Evolutionary conservation across 139 green algal species (phyloP).

Genomic region (Nannochloris sp.): DNA sequence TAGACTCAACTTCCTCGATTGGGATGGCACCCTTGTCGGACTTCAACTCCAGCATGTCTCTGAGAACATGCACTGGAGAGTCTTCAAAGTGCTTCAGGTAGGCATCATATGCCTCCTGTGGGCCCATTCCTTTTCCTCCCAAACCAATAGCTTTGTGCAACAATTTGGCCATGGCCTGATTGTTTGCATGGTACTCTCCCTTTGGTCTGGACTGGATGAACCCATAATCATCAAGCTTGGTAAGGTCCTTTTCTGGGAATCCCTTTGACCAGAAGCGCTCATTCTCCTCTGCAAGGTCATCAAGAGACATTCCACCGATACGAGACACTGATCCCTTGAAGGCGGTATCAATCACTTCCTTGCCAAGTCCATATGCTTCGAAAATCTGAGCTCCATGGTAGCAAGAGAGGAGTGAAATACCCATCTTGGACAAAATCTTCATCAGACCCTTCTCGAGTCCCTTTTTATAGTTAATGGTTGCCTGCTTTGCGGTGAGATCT

Average conservation of each 20-base stretch:
- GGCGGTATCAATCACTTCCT: slow-evolving; percentile 78
- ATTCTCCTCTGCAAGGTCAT: slow-evolving; percentile 84
- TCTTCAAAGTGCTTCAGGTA: slow-evolving; percentile 84
- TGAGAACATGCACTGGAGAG: slow-evolving; percentile 65
- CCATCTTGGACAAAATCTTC: slow-evolving; percentile 99
- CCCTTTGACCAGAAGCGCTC: slow-evolving; percentile 83
- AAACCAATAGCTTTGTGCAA: slow-evolving; percentile 97
- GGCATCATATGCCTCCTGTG: slow-evolving; percentile 61
- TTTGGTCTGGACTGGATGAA: slow-evolving; percentile 84
- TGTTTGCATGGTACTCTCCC: slow-evolving; percentile 97
- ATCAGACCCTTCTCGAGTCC: slow-evolving; percentile 91
- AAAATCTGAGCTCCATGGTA: slow-evolving; percentile 97
- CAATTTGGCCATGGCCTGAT: slow-evolving; percentile 98
- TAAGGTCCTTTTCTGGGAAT: slow-evolving; percentile 82
- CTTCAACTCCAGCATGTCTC: slow-evolving; percentile 82
- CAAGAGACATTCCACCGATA: slow-evolving; percentile 91
- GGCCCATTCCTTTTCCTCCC: slow-evolving; percentile 41
- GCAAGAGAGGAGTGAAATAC: slow-evolving; percentile 92
- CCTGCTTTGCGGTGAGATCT: slow-evolving; percentile 57
- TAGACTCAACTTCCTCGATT: slow-evolving; percentile 82
- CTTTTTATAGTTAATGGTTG: slow-evolving; percentile 90
- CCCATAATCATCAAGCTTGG: slow-evolving; percentile 95
- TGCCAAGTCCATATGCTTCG: slow-evolving; percentile 94
- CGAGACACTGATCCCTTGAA: slow-evolving; percentile 80
- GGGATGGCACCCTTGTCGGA: slow-evolving; percentile 45